Conservation (phyloP, 495 filamentous ascomycete genomes). For the Aspergillus olivimuriae region DNA sequence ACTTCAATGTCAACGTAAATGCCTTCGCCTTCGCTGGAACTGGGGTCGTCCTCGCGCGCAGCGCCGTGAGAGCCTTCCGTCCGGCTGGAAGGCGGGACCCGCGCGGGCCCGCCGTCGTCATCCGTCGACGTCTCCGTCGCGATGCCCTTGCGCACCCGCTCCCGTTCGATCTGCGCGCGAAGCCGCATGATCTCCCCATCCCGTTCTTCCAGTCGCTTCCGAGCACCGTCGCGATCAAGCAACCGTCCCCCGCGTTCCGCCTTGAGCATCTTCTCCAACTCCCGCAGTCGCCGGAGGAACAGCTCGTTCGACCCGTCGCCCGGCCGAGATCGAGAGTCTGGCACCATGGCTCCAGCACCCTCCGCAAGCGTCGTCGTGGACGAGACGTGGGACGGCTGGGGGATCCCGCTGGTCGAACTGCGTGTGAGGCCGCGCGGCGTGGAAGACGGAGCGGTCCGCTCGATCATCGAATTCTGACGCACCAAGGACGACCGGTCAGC, state of each 20-base stretch:
- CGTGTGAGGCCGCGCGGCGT: slow-evolving; percentile 23
- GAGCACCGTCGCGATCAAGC: slow-evolving; percentile 74
- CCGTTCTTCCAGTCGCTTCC: slow-evolving; percentile 78
- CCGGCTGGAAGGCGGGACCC: background rate
- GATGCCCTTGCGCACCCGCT: slow-evolving; percentile 42
- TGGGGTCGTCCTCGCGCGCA: slow-evolving; percentile 26
- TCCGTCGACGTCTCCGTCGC: slow-evolving; percentile 21
- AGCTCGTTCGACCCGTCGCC: slow-evolving; percentile 48
- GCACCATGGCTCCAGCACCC: slow-evolving; percentile 26
- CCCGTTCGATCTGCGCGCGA: slow-evolving; percentile 60
- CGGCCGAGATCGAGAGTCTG: slow-evolving; percentile 24
- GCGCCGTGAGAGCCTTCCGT: slow-evolving; percentile 9
- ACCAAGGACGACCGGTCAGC: slow-evolving; percentile 38
- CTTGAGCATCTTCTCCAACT: slow-evolving; percentile 84
- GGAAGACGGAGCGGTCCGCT: slow-evolving; percentile 17
- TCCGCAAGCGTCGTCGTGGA: slow-evolving; percentile 29
- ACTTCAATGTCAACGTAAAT: slow-evolving; percentile 42
- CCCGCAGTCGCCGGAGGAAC: slow-evolving; percentile 78
- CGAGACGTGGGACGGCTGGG: slow-evolving; percentile 29
- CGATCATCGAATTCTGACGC: slow-evolving; percentile 40
- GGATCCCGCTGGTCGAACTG: slow-evolving; percentile 27
- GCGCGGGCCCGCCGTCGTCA: slow-evolving; percentile 4
- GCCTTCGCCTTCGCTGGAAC: slow-evolving; percentile 41
- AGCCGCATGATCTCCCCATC: slow-evolving; percentile 71
- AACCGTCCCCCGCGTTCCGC: slow-evolving; percentile 82